Evolutionary conservation across 2,329 filamentous ascomycete species (phyloP).

Genomic region (Talaromyces sp.): DNA sequence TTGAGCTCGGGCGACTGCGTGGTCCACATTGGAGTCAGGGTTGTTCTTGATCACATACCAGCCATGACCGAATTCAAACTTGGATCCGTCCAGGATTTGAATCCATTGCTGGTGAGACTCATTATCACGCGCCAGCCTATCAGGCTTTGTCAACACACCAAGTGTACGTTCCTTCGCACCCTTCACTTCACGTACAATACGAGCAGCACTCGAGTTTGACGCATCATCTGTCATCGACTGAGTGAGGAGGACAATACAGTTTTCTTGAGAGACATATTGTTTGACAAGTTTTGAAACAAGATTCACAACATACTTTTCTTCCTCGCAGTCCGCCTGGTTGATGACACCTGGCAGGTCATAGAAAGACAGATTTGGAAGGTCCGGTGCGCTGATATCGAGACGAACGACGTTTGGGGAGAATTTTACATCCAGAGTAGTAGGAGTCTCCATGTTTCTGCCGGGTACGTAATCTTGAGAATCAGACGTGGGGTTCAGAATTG

Average conservation of each 20-base stretch:
- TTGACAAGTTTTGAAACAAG: conserved; percentile 72
- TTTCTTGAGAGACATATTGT: conserved; percentile 68
- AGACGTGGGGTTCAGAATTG: conserved; percentile 69
- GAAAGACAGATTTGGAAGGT: conserved; percentile 74
- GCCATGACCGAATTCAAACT: conserved; percentile 68
- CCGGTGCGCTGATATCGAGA: conserved; percentile 72
- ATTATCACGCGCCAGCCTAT: conserved; percentile 61
- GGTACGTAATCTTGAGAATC: conserved; percentile 60
- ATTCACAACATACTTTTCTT: conserved; percentile 69
- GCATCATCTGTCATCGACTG: conserved; percentile 78
- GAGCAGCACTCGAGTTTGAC: conserved; percentile 71
- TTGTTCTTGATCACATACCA: conserved; percentile 74
- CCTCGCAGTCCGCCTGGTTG: conserved; percentile 64
- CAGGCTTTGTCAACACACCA: conserved; percentile 84
- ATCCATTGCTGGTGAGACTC: conserved; percentile 60
- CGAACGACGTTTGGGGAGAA: conserved; percentile 83
- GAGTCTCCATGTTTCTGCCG: conserved; percentile 42
- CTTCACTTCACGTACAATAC: conserved; percentile 59
- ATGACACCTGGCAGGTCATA: conserved; percentile 87
- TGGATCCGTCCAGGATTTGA: conserved; percentile 63
- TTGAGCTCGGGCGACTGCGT: conserved; percentile 50
- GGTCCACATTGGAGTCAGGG: conserved; percentile 47
- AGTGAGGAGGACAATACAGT: conserved; percentile 76
- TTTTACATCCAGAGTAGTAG: conserved; percentile 53
- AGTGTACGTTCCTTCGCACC: conserved; percentile 64